Evolutionary conservation across 2,329 filamentous ascomycete species (phyloP).

Genomic region (Claviceps pazoutovae): DNA sequence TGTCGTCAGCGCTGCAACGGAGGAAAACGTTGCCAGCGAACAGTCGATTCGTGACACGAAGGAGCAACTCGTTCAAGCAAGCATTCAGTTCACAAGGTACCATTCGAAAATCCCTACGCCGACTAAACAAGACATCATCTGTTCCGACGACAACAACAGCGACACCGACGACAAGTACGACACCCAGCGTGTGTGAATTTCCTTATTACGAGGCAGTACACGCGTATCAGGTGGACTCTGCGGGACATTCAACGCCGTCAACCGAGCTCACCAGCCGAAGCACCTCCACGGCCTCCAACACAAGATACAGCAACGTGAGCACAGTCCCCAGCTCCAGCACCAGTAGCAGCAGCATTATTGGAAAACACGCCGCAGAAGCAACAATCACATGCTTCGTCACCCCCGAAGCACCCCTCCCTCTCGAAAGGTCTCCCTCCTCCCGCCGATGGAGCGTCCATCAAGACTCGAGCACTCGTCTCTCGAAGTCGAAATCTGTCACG

Average conservation of each 20-base stretch:
- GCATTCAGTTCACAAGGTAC: slow-evolving; percentile 20
- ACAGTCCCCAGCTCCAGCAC: slow-evolving; percentile 16
- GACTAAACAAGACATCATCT: slow-evolving; percentile 15
- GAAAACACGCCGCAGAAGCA: slow-evolving; percentile 13
- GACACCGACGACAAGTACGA: background rate
- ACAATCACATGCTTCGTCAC: slow-evolving; percentile 13
- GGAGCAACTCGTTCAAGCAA: slow-evolving; percentile 18
- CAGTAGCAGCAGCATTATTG: slow-evolving; percentile 13
- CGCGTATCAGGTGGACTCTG: slow-evolving; percentile 12
- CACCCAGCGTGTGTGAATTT: slow-evolving; percentile 8
- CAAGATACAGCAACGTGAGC: slow-evolving; percentile 11
- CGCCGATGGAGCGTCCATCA: slow-evolving; percentile 17
- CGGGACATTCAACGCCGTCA: slow-evolving; percentile 2
- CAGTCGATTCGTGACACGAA: slow-evolving; percentile 8
- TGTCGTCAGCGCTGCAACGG: slow-evolving; percentile 3
- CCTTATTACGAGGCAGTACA: slow-evolving; percentile 38
- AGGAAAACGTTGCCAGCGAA: slow-evolving; percentile 4
- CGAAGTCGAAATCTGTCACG: slow-evolving; percentile 8
- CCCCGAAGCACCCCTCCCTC: slow-evolving; percentile 6
- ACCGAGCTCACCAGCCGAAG: slow-evolving; percentile 11
- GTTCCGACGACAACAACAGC: slow-evolving; percentile 1
- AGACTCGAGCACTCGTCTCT: slow-evolving; percentile 3
- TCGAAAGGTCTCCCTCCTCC: slow-evolving; percentile 10
- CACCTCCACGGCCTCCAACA: slow-evolving; percentile 15
- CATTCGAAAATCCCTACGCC: slow-evolving; percentile 20